Evolutionary conservation across 2,329 filamentous ascomycete species (phyloP), one percentile per base, ranked within the genome.

Genomic region (Chrysoporthe puriensis): DNA sequence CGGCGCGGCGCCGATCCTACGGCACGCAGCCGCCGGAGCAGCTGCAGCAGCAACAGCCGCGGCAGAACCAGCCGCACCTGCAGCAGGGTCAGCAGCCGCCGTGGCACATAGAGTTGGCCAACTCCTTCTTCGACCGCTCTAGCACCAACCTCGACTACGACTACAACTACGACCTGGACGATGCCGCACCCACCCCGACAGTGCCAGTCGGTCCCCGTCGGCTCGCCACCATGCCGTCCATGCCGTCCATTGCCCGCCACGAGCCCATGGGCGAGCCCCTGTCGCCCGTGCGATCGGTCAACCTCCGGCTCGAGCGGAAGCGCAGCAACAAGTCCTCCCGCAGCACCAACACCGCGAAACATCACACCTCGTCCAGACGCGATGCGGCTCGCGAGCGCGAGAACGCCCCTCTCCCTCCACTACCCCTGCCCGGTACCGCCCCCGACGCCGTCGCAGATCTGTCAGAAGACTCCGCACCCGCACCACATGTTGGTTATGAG

Each of bases 151-250:
- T 59, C 32, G 82, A 85, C 73, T 86, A 91, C 44, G 54, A 65
- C 26, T 40, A 50, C 18, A 82, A 85, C 73, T 87, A 91, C 73
- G 89, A 90, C 79, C 26, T 65, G 43, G 63, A 65, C 54, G 91
- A 96, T 76, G 91, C 93, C 63, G 94, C 94, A 36, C 94, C 95
- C 16, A 95, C 91, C 48, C 95, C 95, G 5, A 94, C 89, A 40
- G 85, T 97, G 46, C 93, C 93, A 44, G 90, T 86, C 61, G 94
- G 94, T 5, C 93, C 94, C 66, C 88, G 93, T 50, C 76, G 77
- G 63, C 75, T 80, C 54, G 74, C 74, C 46, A 74, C 76, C 69
- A 76, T 74, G 14, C 78, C 77, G 34, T 78, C 76, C n/a, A 44
- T 61, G 59, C 59, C 59, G 5, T 46, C 76, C 74, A 71, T 79